Evolutionary conservation across 2,329 filamentous ascomycete species (phyloP).

Genomic region (Pseudogymnoascus sp.): DNA sequence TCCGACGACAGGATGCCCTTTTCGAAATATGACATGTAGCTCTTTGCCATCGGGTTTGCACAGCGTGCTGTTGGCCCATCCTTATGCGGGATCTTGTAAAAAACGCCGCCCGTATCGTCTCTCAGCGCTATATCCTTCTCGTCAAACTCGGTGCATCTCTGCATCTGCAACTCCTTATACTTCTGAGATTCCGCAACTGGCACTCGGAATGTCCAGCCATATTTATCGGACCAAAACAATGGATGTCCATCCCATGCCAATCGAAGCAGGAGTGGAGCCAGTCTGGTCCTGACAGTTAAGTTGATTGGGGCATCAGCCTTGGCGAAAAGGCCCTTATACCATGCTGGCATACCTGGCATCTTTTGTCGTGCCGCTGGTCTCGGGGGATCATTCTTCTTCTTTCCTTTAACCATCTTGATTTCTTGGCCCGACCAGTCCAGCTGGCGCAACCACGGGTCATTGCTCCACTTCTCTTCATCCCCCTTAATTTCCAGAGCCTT

Average conservation of each 20-base stretch:
- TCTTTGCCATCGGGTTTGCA: constrained; percentile 80
- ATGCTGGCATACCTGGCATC: constrained; percentile 86
- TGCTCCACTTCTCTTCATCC: constrained; percentile 57
- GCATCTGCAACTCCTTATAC: constrained; percentile 64
- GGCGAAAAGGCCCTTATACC: constrained; percentile 87
- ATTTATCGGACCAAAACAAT: constrained; percentile 83
- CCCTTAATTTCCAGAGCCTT: constrained; percentile 69
- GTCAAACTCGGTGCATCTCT: constrained; percentile 65
- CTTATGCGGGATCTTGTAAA: constrained; percentile 95
- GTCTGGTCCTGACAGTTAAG: constrained; percentile 76
- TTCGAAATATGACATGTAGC: constrained; percentile 86
- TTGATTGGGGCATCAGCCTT: constrained; percentile 61
- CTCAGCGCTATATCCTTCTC: constrained; percentile 59
- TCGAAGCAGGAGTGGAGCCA: constrained; percentile 76
- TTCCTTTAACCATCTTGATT: constrained; percentile 82
- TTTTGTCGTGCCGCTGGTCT: constrained; percentile 77
- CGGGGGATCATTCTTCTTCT: constrained; percentile 74
- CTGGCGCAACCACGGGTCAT: constrained; percentile 86
- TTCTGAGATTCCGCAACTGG: constrained; percentile 49
- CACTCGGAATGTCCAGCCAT: constrained; percentile 89
- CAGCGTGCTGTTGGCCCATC: constrained; percentile 83
- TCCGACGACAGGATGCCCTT: constrained; percentile 80
- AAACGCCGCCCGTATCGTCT: constrained; percentile 57
- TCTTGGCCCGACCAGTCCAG: constrained; percentile 95
- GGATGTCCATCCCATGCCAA: constrained; percentile 85